Percentiles rank a stretch among this genome's conserved stretches.
Evolutionary conservation across 371 early-diverging fungal genomes (phyloP).

Genomic region (Mucor racemosus): DNA sequence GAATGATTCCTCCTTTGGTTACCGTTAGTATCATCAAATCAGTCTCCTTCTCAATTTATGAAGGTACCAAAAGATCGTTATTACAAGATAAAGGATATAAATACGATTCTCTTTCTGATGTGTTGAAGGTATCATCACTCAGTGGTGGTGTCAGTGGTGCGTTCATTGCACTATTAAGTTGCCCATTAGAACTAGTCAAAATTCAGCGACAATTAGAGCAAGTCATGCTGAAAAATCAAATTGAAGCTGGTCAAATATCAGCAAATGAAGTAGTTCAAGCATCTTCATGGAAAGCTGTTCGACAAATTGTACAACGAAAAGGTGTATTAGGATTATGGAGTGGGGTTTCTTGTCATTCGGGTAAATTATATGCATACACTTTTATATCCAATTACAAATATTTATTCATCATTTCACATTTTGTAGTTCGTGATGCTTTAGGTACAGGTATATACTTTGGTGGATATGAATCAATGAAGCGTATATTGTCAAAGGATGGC

Average conservation of each 20-base stretch:
- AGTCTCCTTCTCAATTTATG: constrained; percentile 77
- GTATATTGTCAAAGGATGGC: constrained; percentile 47
- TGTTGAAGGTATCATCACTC: constrained; percentile 54
- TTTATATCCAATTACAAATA: neutral
- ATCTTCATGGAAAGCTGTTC: constrained; percentile 52
- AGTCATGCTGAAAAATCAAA: constrained; percentile 50
- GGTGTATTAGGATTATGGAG: constrained; percentile 50
- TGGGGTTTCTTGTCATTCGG: constrained; percentile 50
- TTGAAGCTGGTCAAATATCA: constrained; percentile 22
- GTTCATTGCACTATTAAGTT: constrained; percentile 69
- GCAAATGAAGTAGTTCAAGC: constrained; percentile 15
- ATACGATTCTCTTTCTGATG: constrained; percentile 40
- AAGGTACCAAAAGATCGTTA: constrained; percentile 51
- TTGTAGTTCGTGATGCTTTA: constrained; percentile 61
- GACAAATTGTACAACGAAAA: constrained; percentile 50
- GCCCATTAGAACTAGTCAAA: constrained; percentile 82
- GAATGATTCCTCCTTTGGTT: constrained; percentile 75
- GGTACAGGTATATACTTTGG: constrained; percentile 83
- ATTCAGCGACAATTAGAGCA: constrained; percentile 78
- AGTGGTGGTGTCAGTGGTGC: constrained; percentile 73
- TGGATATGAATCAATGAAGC: constrained; percentile 74
- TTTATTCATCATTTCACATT: neutral
- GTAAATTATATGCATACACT: constrained; percentile 14
- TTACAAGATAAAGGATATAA: constrained; percentile 31
- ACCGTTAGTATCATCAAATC: constrained; percentile 78